Evolutionary conservation across 2,329 filamentous ascomycete species (phyloP), one percentile per base, ranked within the genome.

Genomic region (Gnomoniopsis sp.): DNA sequence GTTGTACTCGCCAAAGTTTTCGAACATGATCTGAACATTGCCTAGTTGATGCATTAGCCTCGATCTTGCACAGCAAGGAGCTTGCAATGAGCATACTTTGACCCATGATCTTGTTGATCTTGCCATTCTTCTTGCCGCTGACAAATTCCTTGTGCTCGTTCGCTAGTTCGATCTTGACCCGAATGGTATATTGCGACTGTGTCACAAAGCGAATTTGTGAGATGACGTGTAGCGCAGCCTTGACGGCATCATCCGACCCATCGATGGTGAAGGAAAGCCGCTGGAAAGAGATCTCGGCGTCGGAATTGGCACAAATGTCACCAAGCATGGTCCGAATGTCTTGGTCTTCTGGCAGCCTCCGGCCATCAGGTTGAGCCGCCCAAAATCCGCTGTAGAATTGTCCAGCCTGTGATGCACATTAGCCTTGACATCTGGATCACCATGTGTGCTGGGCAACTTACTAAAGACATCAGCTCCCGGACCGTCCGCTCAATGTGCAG

Each of bases 61-160:
- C 19, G 17, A 19, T 44, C 41, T 21, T 21, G 41, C 14, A 12
- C n/a, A 11, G 8, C 41, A 44, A 36, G 19, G 7, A 51, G 33
- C 15, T 11, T 46, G n/a, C 61, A 67, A 44, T 64, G 21, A 21
- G 17, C 80, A 65, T 74, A 84, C 93, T 97, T 75, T 98, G 93
- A 23, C 93, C 95, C 95, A 99, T 99, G 69, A 99, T 99, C 81
- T 99, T 99, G 82, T 99, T 99, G 75, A 99, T 99, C 79, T 99
- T 99, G 75, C 95, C 95, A 68, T 99, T 99, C 81, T 99, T 99
- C 82, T 99, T 99, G 66, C 95, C 95, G 67, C 93, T 97, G 58
- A 99, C 95, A 71, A 99, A 99, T 71, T 99, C 95, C 75, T 99
- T 99, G 79, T 99, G 95, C 77, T 99, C 95, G 70, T 98, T 98